Base-by-base conservation (phyloP, 2,329 filamentous ascomycete species). In the Fusarium proliferatum region DNA sequence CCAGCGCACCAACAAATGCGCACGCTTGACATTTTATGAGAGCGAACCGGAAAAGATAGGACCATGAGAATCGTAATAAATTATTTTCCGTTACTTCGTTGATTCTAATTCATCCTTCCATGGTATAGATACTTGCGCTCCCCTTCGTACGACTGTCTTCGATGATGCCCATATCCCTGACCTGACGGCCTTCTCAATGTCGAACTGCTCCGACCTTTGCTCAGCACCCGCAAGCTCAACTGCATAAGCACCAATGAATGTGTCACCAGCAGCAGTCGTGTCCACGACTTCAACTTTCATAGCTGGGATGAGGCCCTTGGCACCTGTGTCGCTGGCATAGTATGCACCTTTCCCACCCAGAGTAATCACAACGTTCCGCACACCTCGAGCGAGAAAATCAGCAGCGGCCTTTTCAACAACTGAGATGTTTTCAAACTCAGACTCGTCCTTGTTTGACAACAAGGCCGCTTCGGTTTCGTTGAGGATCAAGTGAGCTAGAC, bases 191-290 rank as follows among this genome's bases (percentile, higher is more conserved):
- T 49, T 68, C 12, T 55, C 57, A 5, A 68, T 68, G 6, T 68
- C 48, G 11, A 68, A 68, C 8, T 28, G 30, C 19, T 68, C 38
- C 0, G 56, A 33, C 9, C 16, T 26, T 36, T 60, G 51, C 19
- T 39, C 51, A 9, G 43, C 38, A 0, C 43, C 33, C 5, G 64
- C 64, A 21, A 68, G 48, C 1, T 68, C 42, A 1, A 68, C 64
- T 16, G 94, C 93, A 80, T 97, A 97, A n/a, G 90, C 93, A 2
- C 96, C 96, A 5, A 97, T 94, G 82, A 97, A 98, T 0, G 96
- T 97, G 81, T 98, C 96, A 0, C 96, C 96, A 8, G 96, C 96
- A 2, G 93, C 96, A 9, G 96, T 98, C 2, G 96, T 98, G 81
- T 98, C 96, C 6, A 97, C 90, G 2, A 98, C 96, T 9, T 81